Evolutionary conservation across 2,329 filamentous ascomycete genomes (phyloP).

Genomic region (Trichoderma semiorbis): DNA sequence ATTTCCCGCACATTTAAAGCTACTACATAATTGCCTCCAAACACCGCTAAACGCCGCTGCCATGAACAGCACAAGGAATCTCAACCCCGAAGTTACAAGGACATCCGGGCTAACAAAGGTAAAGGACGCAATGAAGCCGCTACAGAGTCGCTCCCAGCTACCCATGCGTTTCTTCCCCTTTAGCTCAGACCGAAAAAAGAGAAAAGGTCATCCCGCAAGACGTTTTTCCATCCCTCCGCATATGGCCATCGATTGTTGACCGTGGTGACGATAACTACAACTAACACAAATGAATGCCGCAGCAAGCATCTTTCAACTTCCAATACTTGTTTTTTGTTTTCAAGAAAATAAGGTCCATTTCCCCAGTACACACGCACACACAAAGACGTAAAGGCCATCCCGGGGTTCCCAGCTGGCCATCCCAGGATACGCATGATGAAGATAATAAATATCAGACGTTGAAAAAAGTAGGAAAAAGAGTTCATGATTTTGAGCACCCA

Average conservation of each 20-base stretch:
- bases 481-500: conserved; percentile 19
- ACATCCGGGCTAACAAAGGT: conserved; percentile 25
- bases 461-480: not conserved
- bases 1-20: conserved; percentile 25
- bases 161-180: conserved; percentile 13
- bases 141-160: conserved; percentile 20
- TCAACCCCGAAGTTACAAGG: not conserved
- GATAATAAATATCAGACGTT: not conserved
- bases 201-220: not conserved
- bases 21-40: conserved; percentile 30
- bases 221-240: not conserved
- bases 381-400: not conserved
- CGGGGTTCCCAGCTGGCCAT: not conserved
- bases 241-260: not conserved
- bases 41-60: conserved; percentile 34
- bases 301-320: not conserved
- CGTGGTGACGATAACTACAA: not conserved
- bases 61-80: conserved; percentile 28
- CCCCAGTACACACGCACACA: not conserved
- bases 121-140: conserved; percentile 21
- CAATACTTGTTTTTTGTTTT: conserved; percentile 6
- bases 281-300: not conserved
- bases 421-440: conserved; percentile 2
- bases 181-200: conserved; percentile 13
- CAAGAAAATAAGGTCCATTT: not conserved